Percentiles rank a stretch among this genome's conserved stretches.
Evolutionary conservation across 176 grass and related monocot species (phyloP).

Genomic region (Bothriochloa decipiens): DNA sequence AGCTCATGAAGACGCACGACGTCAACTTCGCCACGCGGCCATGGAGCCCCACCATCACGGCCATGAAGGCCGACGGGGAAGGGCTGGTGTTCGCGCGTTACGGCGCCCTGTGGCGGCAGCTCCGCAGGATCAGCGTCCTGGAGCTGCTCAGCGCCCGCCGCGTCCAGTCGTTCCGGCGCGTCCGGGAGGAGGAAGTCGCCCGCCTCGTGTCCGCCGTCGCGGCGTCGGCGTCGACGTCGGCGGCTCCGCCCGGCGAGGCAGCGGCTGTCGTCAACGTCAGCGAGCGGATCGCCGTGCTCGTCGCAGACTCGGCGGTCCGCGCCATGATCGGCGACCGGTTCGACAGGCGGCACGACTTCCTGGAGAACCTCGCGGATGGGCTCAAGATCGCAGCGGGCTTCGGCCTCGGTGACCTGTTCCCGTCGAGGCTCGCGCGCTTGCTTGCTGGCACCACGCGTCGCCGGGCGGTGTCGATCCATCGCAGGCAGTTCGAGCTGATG

Average conservation of each 20-base stretch:
- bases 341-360: slow-evolving; percentile 8
- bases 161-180: slow-evolving; percentile 46
- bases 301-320: slow-evolving; percentile 21
- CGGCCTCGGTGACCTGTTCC: slow-evolving; percentile 34
- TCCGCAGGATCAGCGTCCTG: slow-evolving; percentile 28
- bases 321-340: slow-evolving; percentile 44
- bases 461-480: not conserved
- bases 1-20: slow-evolving; percentile 50
- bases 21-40: slow-evolving; percentile 37
- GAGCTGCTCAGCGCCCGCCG: slow-evolving; percentile 46
- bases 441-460: not conserved
- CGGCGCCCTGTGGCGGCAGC: slow-evolving; percentile 45
- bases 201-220: slow-evolving; percentile 28
- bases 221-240: not conserved
- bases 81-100: slow-evolving; percentile 25
- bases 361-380: not conserved
- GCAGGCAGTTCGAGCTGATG: not conserved
- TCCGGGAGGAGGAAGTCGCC: slow-evolving; percentile 45
- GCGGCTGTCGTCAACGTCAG: slow-evolving; percentile 23
- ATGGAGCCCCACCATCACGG: not conserved
- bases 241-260: too few relatives aligned
- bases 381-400: not conserved
- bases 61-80: not conserved
- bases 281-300: slow-evolving; percentile 29
- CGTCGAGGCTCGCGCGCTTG: slow-evolving; percentile 8